These are phyloP conservation scores for Ascochyta fabae DNA, from an alignment of 2,329 filamentous ascomycete species.

Conservation along the genomic window DNA sequence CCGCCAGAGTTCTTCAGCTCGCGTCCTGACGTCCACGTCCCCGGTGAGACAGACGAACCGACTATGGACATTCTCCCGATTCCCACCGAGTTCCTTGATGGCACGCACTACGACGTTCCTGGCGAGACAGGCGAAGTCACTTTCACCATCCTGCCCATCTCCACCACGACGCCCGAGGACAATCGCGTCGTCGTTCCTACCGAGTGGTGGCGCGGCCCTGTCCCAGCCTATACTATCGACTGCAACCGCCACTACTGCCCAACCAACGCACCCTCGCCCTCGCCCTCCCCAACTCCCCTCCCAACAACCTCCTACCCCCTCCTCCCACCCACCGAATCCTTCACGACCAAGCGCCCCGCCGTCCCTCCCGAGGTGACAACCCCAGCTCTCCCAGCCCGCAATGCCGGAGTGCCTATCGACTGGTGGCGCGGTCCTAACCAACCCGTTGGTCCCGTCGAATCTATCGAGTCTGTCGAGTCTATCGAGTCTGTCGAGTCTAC, in stretches of 20 bases:
- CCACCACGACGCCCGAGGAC: neutral
- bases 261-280: neutral
- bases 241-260: neutral
- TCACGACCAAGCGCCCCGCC: neutral
- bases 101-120: neutral
- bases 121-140: neutral
- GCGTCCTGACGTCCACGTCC: neutral
- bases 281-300: neutral
- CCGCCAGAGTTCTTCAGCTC: slow-evolving; percentile 3
- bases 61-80: neutral
- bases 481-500: neutral
- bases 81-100: neutral
- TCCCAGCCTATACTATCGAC: neutral
- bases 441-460: neutral
- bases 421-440: slow-evolving; percentile 5
- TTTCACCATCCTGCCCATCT: neutral
- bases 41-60: neutral
- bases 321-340: neutral
- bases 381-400: neutral
- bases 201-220: neutral
- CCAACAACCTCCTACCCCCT: neutral
- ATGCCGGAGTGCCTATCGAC: neutral
- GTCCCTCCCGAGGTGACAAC: neutral
- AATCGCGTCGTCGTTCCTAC: neutral
- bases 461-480: neutral